These are phyloP conservation scores for Cryphonectria naterciae DNA, from an alignment of 2,329 filamentous ascomycete species.

Conservation along the genomic window DNA sequence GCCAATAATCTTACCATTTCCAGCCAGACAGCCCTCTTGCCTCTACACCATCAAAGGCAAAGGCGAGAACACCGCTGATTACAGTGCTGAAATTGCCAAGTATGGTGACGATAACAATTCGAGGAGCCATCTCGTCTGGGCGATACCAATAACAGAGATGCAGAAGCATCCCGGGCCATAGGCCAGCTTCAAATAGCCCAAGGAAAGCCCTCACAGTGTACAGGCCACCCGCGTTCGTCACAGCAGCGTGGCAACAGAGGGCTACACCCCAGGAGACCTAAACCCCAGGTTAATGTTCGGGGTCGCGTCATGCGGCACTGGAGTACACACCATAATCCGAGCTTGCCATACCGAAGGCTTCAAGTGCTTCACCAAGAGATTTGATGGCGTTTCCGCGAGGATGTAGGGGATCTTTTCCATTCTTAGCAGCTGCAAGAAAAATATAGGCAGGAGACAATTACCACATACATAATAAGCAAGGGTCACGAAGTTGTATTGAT, in stretches of 20 bases:
- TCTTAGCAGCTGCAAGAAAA: neutral
- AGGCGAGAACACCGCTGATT: constrained; percentile 48
- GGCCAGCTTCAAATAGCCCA: constrained; percentile 42
- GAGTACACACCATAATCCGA: constrained; percentile 40
- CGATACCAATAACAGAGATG: constrained; percentile 54
- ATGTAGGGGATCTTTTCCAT: constrained; percentile 18
- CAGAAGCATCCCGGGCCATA: constrained; percentile 48
- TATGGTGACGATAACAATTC: constrained; percentile 48
- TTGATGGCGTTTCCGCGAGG: constrained; percentile 25
- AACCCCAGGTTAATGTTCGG: neutral
- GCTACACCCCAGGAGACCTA: constrained; percentile 43
- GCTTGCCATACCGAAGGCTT: constrained; percentile 31
- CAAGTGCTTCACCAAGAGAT: constrained; percentile 23
- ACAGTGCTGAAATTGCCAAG: constrained; percentile 47
- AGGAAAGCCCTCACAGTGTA: constrained; percentile 42
- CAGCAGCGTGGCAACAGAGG: constrained; percentile 41
- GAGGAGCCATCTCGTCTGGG: constrained; percentile 50
- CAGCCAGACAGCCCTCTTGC: constrained; percentile 42
- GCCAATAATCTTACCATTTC: constrained; percentile 35
- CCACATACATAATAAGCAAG: constrained; percentile 44
- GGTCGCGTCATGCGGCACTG: neutral
- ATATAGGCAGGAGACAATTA: constrained; percentile 35
- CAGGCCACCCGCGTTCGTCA: constrained; percentile 43
- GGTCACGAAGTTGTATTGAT: constrained; percentile 46
- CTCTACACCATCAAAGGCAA: constrained; percentile 46